Conservation (phyloP, 2,329 filamentous ascomycete species). For the Colletotrichum coccodes region DNA sequence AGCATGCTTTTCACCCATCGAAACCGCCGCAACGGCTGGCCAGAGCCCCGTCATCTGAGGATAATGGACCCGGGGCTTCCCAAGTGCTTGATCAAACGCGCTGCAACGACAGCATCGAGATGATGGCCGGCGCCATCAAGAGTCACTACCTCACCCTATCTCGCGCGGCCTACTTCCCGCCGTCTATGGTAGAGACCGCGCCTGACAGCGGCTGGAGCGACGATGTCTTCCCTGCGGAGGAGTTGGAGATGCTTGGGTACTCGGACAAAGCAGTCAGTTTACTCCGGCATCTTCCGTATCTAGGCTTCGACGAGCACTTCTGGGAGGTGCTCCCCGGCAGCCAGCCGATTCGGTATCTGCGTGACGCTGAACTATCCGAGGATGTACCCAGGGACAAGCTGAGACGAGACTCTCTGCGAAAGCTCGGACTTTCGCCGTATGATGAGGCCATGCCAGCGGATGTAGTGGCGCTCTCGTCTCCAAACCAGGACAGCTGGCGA, state of each 20-base stretch:
- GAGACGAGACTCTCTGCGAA: background rate
- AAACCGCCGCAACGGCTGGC: background rate
- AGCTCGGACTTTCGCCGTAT: conserved; percentile 2
- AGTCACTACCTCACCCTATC: background rate
- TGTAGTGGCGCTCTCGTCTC: background rate
- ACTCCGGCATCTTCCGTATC: conserved; percentile 16
- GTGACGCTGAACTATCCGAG: background rate
- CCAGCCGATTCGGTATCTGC: conserved; percentile 9
- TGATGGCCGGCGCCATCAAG: background rate
- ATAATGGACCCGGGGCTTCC: background rate
- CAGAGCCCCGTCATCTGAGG: background rate
- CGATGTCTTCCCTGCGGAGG: background rate
- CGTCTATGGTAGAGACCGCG: background rate
- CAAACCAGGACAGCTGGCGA: background rate
- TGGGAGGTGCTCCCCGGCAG: conserved; percentile 10
- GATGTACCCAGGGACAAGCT: background rate
- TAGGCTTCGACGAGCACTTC: conserved; percentile 7
- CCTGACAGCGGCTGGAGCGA: conserved; percentile 1
- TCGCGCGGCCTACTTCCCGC: background rate
- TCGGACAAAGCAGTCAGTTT: conserved; percentile 12
- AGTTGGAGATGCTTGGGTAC: background rate
- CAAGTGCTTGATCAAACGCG: too few species aligned
- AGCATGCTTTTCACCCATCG: background rate
- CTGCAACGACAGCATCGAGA: background rate
- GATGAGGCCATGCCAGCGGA: background rate